A percentile compares a stretch with the other conserved stretches of the same genome.
phyloP scores from a whole-genome alignment of 306 rosid genomes.

The Neltuma alba region DNA sequence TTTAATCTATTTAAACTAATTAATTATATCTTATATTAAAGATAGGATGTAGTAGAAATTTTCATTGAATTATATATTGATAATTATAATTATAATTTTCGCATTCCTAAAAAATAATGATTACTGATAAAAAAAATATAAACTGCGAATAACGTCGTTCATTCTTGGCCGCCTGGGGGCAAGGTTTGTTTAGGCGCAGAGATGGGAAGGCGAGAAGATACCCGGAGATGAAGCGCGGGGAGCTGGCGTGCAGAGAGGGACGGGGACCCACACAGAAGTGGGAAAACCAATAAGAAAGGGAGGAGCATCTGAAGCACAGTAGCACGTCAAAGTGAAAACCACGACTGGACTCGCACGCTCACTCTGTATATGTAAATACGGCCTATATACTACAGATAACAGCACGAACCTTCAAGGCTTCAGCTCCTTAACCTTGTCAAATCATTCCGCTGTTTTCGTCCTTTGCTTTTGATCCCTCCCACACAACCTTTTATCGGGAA shows the following conservation, averaged over 20 bases:
- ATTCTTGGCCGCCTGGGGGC: too few species aligned
- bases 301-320: neutral
- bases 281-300: neutral
- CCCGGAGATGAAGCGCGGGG: neutral
- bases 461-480: slow-evolving; percentile 26
- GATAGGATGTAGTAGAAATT: too few species aligned
- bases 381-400: slow-evolving; percentile 6
- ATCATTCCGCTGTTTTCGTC: slow-evolving; percentile 27
- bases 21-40: too few species aligned
- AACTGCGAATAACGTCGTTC: too few species aligned
- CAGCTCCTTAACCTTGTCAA: slow-evolving; percentile 45
- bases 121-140: too few species aligned
- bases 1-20: too few species aligned
- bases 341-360: neutral
- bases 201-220: neutral
- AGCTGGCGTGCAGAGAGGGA: neutral
- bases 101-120: too few species aligned
- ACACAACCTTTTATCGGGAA: slow-evolving; percentile 31
- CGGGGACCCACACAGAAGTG: neutral
- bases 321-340: neutral
- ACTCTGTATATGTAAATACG: neutral
- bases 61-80: too few species aligned
- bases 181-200: too few species aligned
- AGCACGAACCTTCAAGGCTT: neutral
- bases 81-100: too few species aligned